Evolutionary conservation across 768 basidiomycete genomes (phyloP).

Genomic region (Lactarius tabidus): DNA sequence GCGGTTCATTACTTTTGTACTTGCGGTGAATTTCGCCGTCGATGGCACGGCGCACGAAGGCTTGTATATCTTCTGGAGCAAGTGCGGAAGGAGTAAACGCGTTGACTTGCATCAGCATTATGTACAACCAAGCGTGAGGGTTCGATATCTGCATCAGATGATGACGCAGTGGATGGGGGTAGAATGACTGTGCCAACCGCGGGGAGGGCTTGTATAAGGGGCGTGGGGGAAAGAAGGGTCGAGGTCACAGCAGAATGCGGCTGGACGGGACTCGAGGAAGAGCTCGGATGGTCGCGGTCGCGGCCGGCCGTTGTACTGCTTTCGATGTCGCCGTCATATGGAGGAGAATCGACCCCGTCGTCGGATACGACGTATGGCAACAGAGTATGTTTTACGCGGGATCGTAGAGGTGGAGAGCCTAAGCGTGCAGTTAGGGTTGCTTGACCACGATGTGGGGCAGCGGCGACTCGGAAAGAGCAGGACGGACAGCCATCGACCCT

Average conservation of each 20-base stretch:
- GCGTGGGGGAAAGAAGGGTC: constrained; percentile 23
- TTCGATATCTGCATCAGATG: constrained; percentile 25
- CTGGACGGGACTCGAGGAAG: constrained; percentile 29
- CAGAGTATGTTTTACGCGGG: constrained; percentile 39
- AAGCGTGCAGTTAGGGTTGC: constrained; percentile 12
- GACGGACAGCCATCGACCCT: too few relatives aligned
- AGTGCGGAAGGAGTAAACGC: constrained; percentile 63
- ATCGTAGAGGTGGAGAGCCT: constrained; percentile 25
- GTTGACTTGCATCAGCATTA: constrained; percentile 21
- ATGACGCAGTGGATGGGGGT: constrained; percentile 18
- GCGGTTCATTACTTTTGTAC: constrained; percentile 87
- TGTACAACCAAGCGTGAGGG: constrained; percentile 16
- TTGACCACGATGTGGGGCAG: constrained; percentile 27
- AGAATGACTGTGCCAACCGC: constrained; percentile 8
- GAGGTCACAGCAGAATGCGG: constrained; percentile 28
- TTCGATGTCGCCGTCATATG: constrained; percentile 88
- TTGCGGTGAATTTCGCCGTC: constrained; percentile 57
- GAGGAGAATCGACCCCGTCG: constrained; percentile 78
- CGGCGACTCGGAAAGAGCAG: too few relatives aligned
- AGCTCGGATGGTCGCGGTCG: constrained; percentile 37
- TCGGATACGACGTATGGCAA: constrained; percentile 45
- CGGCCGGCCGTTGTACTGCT: constrained; percentile 61
- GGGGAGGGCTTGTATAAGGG: constrained; percentile 17
- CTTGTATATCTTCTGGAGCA: constrained; percentile 70
- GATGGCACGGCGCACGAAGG: constrained; percentile 72